Base-by-base conservation (phyloP, 352 stramenopile species). In the Chrysophaeum taylorii region DNA sequence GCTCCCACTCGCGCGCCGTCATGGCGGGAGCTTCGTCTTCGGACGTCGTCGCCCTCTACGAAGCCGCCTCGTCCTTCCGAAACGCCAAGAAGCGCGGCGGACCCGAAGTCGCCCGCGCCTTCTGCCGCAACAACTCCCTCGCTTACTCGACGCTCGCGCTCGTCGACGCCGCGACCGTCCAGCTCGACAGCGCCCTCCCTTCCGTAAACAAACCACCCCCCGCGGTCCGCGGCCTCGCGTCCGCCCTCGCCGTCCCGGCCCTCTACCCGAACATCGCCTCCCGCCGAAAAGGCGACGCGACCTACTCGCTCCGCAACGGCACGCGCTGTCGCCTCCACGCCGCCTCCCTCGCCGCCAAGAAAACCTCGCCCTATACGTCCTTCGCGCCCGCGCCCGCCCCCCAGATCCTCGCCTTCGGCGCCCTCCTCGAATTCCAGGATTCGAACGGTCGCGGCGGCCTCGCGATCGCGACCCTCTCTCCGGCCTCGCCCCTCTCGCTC, bases 201-300 rank as follows among this genome's bases (percentile, higher is more conserved):
- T n/a, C n/a, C n/a, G n/a, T n/a, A n/a, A n/a, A n/a, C n/a, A n/a
- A n/a, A n/a, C n/a, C n/a, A n/a, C 57, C 57, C 14, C 2, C 1
- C 1, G 27, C 4, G 25, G 23, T n/a, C 4, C 33, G 45, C 57
- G 57, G 5, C 4, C 16, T 12, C n/a, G 14, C 45, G 9, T 9
- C 4, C 33, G 57, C 57, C 2, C 33, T 66, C 12, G 57, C 57
- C 33, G 9, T 2, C 15, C 5, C 12, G 16, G 57, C 57, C 1
- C 57, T 66, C 21, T 45, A 66, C 57, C 57, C 57, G 35, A 66
- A 66, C 57, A 36, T 66, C 57, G 57, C 57, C 5, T 18, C 48
- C 18, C 18, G 48, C 18, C 18, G 9, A 9, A 18, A 18, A 9
- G 48, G 48, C 18, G 25, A 60, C 9, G 5, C 18, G 48, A 18